phyloP scores from a whole-genome alignment of 148 eudicot species.

The Persicaria maculosa region DNA sequence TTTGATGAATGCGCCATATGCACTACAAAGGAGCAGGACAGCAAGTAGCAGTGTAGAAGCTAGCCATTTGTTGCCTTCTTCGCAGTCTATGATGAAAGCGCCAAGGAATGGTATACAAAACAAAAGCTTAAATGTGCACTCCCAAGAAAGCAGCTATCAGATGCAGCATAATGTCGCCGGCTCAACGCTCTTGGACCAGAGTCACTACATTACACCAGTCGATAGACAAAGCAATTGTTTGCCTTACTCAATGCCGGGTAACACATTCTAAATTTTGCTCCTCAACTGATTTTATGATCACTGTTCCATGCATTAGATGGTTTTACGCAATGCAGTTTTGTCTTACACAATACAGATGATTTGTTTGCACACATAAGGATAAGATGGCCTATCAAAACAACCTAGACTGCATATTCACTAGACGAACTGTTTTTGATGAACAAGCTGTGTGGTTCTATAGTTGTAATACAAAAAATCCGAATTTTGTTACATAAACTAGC shows the following conservation, averaged over 20 bases:
- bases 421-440: not conserved
- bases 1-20: not conserved
- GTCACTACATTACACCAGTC: slow-evolving; percentile 4
- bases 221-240: slow-evolving; percentile 10
- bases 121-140: slow-evolving; percentile 11
- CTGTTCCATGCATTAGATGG: not conserved
- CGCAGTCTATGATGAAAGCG: not conserved
- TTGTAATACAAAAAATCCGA: no score
- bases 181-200: slow-evolving; percentile 20
- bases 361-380: not conserved
- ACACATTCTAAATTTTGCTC: slow-evolving; percentile 12
- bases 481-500: not conserved
- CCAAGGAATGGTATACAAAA: slow-evolving; percentile 6
- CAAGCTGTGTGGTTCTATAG: no score
- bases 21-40: not conserved
- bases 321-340: not conserved
- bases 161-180: slow-evolving; percentile 17
- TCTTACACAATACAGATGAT: not conserved
- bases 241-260: slow-evolving; percentile 16
- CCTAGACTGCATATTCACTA: not conserved
- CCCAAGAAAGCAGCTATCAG: slow-evolving; percentile 24
- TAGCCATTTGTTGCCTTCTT: no score
- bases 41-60: no score
- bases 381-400: not conserved
- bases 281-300: not conserved